These are phyloP conservation scores for Brassica incana DNA, from an alignment of 345 rosid genomes.

Conservation along the genomic window DNA sequence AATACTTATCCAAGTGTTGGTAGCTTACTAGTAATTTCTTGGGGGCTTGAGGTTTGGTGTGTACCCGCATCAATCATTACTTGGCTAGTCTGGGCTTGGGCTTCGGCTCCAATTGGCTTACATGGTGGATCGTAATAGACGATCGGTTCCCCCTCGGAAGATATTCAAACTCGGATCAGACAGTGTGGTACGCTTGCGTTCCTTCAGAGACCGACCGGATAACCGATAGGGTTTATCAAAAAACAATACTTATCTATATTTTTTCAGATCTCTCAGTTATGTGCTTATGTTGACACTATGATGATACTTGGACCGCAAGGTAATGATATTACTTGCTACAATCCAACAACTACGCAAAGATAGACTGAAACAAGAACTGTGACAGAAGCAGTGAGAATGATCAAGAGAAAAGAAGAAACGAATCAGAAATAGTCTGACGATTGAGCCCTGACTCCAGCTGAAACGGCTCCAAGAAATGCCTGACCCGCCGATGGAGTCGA, in stretches of 20 bases:
- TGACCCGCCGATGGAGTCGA: conserved; percentile 68
- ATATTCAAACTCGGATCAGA: too few species aligned
- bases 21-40: too few species aligned
- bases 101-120: too few species aligned
- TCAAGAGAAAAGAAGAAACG: conserved; percentile 11
- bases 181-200: too few species aligned
- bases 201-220: too few species aligned
- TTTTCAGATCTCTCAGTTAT: neutral
- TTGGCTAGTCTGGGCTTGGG: too few species aligned
- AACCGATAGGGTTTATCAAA: too few species aligned
- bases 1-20: neutral
- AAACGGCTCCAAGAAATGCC: conserved; percentile 72
- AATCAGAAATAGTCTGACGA: conserved; percentile 77
- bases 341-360: neutral
- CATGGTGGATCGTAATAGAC: too few species aligned
- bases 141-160: too few species aligned
- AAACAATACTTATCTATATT: too few species aligned
- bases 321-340: neutral
- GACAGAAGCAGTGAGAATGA: neutral
- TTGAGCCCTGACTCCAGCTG: conserved; percentile 73
- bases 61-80: too few species aligned
- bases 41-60: too few species aligned
- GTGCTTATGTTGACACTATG: neutral
- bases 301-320: conserved; percentile 23
- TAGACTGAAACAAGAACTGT: conserved; percentile 1